Evolutionary conservation across 306 rosid species (phyloP).

Genomic region (Corylus heterophylla): DNA sequence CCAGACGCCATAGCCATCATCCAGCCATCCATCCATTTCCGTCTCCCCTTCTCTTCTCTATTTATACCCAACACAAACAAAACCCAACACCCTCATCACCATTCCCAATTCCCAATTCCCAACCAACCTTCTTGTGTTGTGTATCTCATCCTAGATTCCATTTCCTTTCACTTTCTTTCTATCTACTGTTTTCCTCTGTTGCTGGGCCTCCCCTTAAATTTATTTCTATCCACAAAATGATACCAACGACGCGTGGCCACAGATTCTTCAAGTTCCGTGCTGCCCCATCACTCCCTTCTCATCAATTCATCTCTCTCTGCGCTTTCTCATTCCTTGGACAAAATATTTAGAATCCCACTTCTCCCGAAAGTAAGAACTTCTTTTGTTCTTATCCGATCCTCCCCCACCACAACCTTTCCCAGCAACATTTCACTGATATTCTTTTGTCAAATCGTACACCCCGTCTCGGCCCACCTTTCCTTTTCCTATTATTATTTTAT

Average conservation of each 20-base stretch:
- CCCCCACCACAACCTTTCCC: conserved; percentile 1
- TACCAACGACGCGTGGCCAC: conserved; percentile 26
- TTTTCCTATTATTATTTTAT: neutral
- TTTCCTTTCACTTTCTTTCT: neutral
- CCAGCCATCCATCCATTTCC: neutral
- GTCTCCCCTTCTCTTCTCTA: neutral
- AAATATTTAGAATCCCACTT: conserved; percentile 4
- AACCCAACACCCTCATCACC: neutral
- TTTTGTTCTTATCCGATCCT: neutral
- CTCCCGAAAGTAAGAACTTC: conserved; percentile 8
- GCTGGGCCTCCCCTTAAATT: neutral
- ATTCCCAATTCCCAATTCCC: conserved; percentile 11
- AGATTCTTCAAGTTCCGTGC: conserved; percentile 77
- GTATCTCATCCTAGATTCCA: neutral
- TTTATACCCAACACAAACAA: neutral
- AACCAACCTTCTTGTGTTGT: neutral
- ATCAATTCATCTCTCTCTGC: neutral
- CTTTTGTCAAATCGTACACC: conserved; percentile 27
- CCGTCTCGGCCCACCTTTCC: conserved; percentile 3
- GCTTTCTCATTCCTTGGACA: conserved; percentile 8
- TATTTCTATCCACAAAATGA: conserved; percentile 30
- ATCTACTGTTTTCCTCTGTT: neutral
- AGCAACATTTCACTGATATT: neutral
- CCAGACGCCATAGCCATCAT: neutral
- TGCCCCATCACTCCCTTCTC: conserved; percentile 11